A percentile compares a stretch with the other conserved stretches of the same genome.
Conservation (phyloP, 2,329 filamentous ascomycete species). For the Aaosphaeria pasadenensis region DNA sequence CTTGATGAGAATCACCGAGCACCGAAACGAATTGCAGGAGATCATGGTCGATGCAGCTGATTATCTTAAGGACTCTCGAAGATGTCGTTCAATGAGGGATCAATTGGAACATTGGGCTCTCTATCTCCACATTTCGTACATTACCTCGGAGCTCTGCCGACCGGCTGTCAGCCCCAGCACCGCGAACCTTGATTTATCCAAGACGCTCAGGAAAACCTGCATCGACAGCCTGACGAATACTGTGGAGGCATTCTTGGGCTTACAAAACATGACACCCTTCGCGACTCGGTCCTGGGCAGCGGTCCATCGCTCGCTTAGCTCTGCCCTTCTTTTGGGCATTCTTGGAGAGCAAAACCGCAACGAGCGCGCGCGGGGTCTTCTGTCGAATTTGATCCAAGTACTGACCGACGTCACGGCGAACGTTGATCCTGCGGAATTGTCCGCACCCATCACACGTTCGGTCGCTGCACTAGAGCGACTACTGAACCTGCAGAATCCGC, state of each 20-base stretch:
- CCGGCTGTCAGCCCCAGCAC: constrained; percentile 56
- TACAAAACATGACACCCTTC: constrained; percentile 51
- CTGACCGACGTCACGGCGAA: constrained; percentile 47
- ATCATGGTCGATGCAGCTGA: constrained; percentile 59
- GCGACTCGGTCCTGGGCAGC: constrained; percentile 44
- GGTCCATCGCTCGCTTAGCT: constrained; percentile 44
- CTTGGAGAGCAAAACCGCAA: constrained; percentile 44
- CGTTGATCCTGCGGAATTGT: constrained; percentile 47
- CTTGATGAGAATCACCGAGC: constrained; percentile 53
- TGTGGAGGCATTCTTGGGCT: constrained; percentile 60
- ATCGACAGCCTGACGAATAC: constrained; percentile 55
- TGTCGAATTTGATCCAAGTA: constrained; percentile 46
- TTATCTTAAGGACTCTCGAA: constrained; percentile 54
- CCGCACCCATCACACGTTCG: constrained; percentile 47
- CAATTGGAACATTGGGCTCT: constrained; percentile 60
- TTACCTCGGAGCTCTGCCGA: constrained; percentile 60
- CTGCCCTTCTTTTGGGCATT: constrained; percentile 43
- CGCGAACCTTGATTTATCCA: constrained; percentile 42
- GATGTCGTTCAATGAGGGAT: constrained; percentile 48
- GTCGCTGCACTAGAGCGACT: constrained; percentile 46
- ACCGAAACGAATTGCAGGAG: constrained; percentile 55
- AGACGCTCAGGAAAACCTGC: constrained; percentile 53
- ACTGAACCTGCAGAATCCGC: constrained; percentile 29
- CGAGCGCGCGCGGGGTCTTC: constrained; percentile 43
- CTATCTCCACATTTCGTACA: constrained; percentile 61